These are phyloP conservation scores for Myriosclerotinia duriaeana DNA, from an alignment of 2,329 filamentous ascomycete genomes.

Conservation along the genomic window DNA sequence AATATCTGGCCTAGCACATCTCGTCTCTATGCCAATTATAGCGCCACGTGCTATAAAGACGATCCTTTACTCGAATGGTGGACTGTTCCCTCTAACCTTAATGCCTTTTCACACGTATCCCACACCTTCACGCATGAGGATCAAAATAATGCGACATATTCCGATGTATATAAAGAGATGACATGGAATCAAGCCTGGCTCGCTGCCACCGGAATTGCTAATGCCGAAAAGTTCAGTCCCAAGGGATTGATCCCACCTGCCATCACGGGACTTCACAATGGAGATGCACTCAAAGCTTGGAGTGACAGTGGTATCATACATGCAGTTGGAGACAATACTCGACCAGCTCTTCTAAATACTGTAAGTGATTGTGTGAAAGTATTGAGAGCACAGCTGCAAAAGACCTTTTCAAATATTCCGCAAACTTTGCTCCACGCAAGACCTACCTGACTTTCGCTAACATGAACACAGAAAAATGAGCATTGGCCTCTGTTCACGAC, in stretches of 20 bases:
- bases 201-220: constrained; percentile 51
- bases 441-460: not conserved
- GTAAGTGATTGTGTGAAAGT: constrained; percentile 42
- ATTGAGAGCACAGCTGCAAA: not conserved
- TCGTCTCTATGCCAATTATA: constrained; percentile 33
- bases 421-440: not conserved
- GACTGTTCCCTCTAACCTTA: constrained; percentile 48
- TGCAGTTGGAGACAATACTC: constrained; percentile 64
- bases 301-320: constrained; percentile 57
- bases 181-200: constrained; percentile 61
- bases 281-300: constrained; percentile 61
- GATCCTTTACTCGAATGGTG: constrained; percentile 57
- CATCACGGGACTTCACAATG: constrained; percentile 64
- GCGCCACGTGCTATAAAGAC: constrained; percentile 46
- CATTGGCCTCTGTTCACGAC: constrained; percentile 58
- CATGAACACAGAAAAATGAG: constrained; percentile 30
- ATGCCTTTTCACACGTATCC: constrained; percentile 58
- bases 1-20: constrained; percentile 48
- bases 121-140: constrained; percentile 62
- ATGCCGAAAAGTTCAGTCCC: constrained; percentile 49
- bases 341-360: constrained; percentile 53
- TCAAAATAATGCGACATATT: constrained; percentile 59
- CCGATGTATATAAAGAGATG: constrained; percentile 57
- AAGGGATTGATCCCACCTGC: constrained; percentile 61
- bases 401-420: not conserved